Evolutionary conservation across 108 stramenopile genomes (phyloP).

Genomic region (Conticribra weissflogii): DNA sequence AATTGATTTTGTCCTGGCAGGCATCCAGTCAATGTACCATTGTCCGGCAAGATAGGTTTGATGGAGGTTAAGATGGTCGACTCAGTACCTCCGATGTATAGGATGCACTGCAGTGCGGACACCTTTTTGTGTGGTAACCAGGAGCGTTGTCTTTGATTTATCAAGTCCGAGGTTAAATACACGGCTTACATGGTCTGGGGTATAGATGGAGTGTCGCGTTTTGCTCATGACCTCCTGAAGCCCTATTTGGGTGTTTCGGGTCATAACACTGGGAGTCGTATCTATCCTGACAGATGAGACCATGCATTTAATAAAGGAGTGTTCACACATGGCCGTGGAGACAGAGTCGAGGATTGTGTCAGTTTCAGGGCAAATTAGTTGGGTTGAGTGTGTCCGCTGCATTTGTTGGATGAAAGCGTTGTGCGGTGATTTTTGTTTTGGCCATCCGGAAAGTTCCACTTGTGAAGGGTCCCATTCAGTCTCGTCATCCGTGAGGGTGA

Average conservation of each 20-base stretch:
- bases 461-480: neutral
- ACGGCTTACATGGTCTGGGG: conserved; percentile 21
- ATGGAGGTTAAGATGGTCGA: conserved; percentile 31
- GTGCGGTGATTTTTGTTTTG: neutral
- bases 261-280: no score
- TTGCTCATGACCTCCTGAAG: neutral
- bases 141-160: conserved; percentile 24
- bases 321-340: no score
- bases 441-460: neutral
- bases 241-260: neutral
- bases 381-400: no score
- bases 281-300: no score
- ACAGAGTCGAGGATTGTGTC: no score
- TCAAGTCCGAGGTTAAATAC: conserved; percentile 21
- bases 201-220: conserved; percentile 18
- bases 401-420: neutral
- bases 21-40: conserved; percentile 5
- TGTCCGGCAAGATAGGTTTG: neutral
- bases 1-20: neutral
- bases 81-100: conserved; percentile 18
- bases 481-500: neutral
- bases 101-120: conserved; percentile 24
- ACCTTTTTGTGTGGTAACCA: conserved; percentile 42
- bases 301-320: no score
- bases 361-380: no score